These are phyloP conservation scores for Venturia pyrina DNA, from an alignment of 2,329 filamentous ascomycete species.

Conservation along the genomic window DNA sequence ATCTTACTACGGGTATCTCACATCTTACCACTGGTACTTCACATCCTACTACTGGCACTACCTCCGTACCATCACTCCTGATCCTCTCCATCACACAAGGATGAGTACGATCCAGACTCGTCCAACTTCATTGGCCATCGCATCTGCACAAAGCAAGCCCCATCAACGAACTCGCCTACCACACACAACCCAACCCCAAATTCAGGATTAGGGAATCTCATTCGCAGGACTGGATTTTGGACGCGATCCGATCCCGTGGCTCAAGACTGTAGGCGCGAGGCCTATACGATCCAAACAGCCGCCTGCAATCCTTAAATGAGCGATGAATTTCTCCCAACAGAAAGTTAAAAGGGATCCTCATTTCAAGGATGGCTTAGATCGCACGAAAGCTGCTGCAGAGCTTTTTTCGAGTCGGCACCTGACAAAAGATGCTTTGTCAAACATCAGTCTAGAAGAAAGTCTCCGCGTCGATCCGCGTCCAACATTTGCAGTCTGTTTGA, in stretches of 20 bases:
- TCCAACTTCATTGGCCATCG: neutral
- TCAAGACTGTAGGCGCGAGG: neutral
- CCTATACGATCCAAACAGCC: neutral
- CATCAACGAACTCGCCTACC: neutral
- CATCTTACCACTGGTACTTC: too few species aligned
- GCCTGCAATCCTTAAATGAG: neutral
- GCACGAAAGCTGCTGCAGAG: neutral
- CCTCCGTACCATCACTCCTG: neutral
- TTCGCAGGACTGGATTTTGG: neutral
- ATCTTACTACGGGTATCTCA: too few species aligned
- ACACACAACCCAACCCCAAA: neutral
- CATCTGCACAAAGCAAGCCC: neutral
- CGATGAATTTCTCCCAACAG: neutral
- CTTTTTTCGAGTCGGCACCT: neutral
- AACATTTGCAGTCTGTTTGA: slow-evolving; percentile 1
- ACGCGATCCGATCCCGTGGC: neutral
- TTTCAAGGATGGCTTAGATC: neutral
- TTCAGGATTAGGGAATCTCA: neutral
- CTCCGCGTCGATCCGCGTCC: neutral
- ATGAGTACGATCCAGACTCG: neutral
- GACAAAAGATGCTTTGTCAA: neutral
- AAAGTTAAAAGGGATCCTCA: neutral
- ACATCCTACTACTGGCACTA: too few species aligned
- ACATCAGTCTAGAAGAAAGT: neutral
- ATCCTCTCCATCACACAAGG: neutral